These are phyloP conservation scores for Lipomyces kockii DNA, from an alignment of 805 yeast species.

Conservation along the genomic window DNA sequence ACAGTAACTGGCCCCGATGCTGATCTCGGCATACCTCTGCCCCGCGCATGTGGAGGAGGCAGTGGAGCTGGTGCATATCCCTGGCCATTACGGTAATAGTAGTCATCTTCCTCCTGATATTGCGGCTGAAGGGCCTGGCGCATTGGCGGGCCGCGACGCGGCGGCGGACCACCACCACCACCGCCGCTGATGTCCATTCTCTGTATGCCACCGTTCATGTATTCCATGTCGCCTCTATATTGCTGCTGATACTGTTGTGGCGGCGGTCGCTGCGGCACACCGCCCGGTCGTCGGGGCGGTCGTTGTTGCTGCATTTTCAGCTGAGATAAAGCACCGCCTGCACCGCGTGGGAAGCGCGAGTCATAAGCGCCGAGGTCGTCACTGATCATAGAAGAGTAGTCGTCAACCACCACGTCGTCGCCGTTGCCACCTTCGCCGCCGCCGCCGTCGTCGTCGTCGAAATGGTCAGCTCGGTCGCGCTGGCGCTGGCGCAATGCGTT, in stretches of 20 bases:
- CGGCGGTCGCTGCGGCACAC: conserved; percentile 9
- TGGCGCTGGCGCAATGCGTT: conserved; percentile 3
- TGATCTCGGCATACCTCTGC: conserved; percentile 8
- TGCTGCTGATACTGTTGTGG: conserved; percentile 13
- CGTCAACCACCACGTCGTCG: conserved; percentile 25
- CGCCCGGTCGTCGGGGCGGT: neutral
- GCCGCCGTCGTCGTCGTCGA: conserved; percentile 9
- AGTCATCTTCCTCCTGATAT: conserved; percentile 8
- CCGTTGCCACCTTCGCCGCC: neutral
- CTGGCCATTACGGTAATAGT: neutral
- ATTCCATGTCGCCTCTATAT: conserved; percentile 13
- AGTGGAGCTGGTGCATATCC: neutral
- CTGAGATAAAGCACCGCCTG: conserved; percentile 21
- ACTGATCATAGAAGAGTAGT: conserved; percentile 24
- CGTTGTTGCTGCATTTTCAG: conserved; percentile 20
- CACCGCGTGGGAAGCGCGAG: conserved; percentile 28
- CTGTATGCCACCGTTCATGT: conserved; percentile 14
- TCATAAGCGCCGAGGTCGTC: conserved; percentile 30
- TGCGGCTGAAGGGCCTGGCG: conserved; percentile 9
- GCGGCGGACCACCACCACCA: conserved; percentile 7
- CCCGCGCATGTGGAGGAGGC: conserved; percentile 5
- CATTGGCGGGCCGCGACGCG: conserved; percentile 7
- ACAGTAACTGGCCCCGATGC: neutral
- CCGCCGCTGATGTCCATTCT: conserved; percentile 14
- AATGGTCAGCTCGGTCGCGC: conserved; percentile 3